These are phyloP conservation scores for Vinca minor DNA, from an alignment of 257 asterid genomes.

Conservation along the genomic window DNA sequence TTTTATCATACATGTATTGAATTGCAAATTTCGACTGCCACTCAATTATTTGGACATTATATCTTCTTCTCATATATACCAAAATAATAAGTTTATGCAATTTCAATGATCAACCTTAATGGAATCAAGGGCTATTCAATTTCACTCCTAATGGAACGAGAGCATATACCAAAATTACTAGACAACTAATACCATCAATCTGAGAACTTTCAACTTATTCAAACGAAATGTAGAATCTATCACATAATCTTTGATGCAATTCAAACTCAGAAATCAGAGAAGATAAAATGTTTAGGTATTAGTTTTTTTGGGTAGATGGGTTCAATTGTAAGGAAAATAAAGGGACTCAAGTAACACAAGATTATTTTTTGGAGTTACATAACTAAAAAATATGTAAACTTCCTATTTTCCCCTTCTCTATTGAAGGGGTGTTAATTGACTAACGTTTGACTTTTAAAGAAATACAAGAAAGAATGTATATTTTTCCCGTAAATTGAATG, in stretches of 20 bases:
- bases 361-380: no score
- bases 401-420: no score
- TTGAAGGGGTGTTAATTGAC: no score
- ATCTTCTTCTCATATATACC: not conserved
- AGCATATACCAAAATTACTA: not conserved
- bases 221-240: not conserved
- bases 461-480: no score
- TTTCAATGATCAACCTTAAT: not conserved
- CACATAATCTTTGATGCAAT: not conserved
- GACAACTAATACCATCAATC: not conserved
- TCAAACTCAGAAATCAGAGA: not conserved
- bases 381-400: no score
- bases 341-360: no score
- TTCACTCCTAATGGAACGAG: not conserved
- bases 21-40: conserved; percentile 37
- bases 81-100: not conserved
- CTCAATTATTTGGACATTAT: not conserved
- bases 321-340: no score
- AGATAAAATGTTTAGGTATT: no score
- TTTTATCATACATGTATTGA: no score
- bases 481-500: no score
- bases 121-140: not conserved
- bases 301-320: no score
- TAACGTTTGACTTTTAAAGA: no score
- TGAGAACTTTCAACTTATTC: not conserved